A percentile compares a stretch with the other conserved stretches of the same genome.
Conservation (phyloP, 106 monocot species). For the Agapanthus africanus region DNA sequence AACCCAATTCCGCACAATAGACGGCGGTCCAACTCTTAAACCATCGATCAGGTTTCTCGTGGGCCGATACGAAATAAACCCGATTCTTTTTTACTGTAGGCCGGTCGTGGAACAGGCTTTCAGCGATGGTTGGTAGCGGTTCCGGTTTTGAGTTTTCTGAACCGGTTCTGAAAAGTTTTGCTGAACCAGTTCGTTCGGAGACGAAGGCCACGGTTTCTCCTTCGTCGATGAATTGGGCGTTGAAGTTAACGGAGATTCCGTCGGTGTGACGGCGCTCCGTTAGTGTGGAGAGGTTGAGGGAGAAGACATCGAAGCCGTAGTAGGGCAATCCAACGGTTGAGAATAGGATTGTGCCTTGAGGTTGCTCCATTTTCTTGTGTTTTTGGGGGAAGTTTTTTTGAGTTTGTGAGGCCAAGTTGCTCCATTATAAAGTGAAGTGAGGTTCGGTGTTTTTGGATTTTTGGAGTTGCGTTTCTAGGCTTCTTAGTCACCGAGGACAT, state of each 20-base stretch:
- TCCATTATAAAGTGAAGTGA: no score
- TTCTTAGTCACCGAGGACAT: no score
- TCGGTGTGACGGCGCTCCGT: constrained; percentile 71
- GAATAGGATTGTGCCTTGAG: constrained; percentile 36
- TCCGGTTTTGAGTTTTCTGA: constrained; percentile 11
- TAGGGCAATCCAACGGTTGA: constrained; percentile 27
- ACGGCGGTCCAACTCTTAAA: constrained; percentile 84
- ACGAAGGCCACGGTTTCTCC: constrained; percentile 34
- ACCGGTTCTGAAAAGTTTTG: constrained; percentile 27
- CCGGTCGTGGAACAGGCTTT: constrained; percentile 69
- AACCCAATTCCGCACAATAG: constrained; percentile 27
- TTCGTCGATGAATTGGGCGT: constrained; percentile 69
- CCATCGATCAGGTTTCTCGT: constrained; percentile 31
- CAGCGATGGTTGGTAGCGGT: constrained; percentile 21
- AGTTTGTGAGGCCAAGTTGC: no score
- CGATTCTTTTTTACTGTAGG: constrained; percentile 34
- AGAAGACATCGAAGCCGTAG: constrained; percentile 70
- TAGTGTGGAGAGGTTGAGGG: constrained; percentile 16
- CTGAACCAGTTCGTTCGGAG: constrained; percentile 62
- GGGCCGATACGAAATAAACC: constrained; percentile 60
- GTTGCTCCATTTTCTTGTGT: no score
- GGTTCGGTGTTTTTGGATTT: no score
- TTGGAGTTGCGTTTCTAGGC: no score
- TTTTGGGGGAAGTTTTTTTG: no score
- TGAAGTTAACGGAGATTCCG: constrained; percentile 67